These are phyloP conservation scores for Kockiozyma suomiensis DNA, from an alignment of 805 yeast species.

Conservation along the genomic window DNA sequence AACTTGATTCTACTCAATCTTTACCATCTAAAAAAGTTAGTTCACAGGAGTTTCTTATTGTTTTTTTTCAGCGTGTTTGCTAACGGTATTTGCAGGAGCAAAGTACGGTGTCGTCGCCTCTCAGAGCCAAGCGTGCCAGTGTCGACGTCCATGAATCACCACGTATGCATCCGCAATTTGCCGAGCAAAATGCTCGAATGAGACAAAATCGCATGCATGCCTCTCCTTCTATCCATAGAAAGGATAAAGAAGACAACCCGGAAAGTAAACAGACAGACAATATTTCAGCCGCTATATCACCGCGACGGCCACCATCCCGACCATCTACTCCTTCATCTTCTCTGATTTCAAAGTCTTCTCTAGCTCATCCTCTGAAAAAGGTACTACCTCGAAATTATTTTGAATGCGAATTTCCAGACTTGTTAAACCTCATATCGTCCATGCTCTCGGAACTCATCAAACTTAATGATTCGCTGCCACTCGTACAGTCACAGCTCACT, in stretches of 20 bases:
- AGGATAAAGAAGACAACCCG: not conserved
- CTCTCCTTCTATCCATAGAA: not conserved
- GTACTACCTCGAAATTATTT: conserved; percentile 56
- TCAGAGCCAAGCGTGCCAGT: conserved; percentile 9
- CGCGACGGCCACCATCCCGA: not conserved
- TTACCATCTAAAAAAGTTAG: too few relatives aligned
- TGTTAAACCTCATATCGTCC: conserved; percentile 71
- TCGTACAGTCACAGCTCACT: conserved; percentile 55
- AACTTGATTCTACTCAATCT: too few relatives aligned
- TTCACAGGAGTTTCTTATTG: too few relatives aligned
- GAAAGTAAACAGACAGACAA: not conserved
- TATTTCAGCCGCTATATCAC: not conserved
- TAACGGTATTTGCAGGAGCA: not conserved
- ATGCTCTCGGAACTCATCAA: conserved; percentile 76
- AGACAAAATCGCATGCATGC: conserved; percentile 4
- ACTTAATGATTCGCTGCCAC: conserved; percentile 64
- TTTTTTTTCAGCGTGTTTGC: not conserved
- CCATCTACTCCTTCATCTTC: not conserved
- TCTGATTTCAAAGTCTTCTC: not conserved
- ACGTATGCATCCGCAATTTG: conserved; percentile 13
- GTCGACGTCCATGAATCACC: conserved; percentile 11
- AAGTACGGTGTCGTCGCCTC: not conserved
- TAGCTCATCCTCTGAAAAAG: not conserved
- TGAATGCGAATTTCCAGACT: conserved; percentile 67
- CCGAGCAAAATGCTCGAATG: conserved; percentile 1